Base-by-base conservation (phyloP, 495 filamentous ascomycete genomes). In the Lindgomyces ingoldianus region DNA sequence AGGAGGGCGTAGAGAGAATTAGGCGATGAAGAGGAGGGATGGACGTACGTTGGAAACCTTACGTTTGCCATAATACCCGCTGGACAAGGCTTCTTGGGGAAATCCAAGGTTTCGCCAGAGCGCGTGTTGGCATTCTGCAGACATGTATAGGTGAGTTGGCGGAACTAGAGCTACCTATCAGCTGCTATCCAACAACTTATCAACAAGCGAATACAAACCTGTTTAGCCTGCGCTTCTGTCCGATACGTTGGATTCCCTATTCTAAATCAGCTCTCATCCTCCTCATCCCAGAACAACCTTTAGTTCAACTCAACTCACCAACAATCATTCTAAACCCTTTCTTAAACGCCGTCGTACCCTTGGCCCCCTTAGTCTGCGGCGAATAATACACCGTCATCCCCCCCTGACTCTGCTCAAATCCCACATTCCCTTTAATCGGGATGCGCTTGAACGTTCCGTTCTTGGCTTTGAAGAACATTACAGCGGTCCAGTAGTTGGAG, bases 341-440 rank as follows among this genome's bases (percentile, higher is more conserved):
- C 39, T 62, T 56, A 46, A 68, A 68, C 1, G 64, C 64, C 1
- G 65, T 68, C 9, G 59, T 27, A 25, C 46, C 53, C 3, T 25
- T 25, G 11, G 25, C 16, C 47, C 4, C 39, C 25, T 4, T 48
- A 1, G n/a, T 24, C 44, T 51, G 45, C 33, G 49, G 59, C 26
- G 52, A 59, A 24, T 68, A 68, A 33, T 64, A 64, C 36, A 68
- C 60, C 30, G 65, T 68, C 59, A 62, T 57, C 1, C 64, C 64
- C 3, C 64, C 64, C 19, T 29, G 42, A 1, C 30, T 29, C 11
- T 12, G 14, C 33, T 63, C 53, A 30, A 68, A 62, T 11, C 29
- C 36, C 1, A 33, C 19, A 21, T 68, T 68, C 8, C 18, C 33
- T 19, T 49, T 58, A 1, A 49, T 24, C 0, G 59, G 51, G 2